Evolutionary conservation across 2,329 filamentous ascomycete genomes (phyloP), one percentile per base, ranked within the genome.

Genomic region (Colletotrichum tropicicola): DNA sequence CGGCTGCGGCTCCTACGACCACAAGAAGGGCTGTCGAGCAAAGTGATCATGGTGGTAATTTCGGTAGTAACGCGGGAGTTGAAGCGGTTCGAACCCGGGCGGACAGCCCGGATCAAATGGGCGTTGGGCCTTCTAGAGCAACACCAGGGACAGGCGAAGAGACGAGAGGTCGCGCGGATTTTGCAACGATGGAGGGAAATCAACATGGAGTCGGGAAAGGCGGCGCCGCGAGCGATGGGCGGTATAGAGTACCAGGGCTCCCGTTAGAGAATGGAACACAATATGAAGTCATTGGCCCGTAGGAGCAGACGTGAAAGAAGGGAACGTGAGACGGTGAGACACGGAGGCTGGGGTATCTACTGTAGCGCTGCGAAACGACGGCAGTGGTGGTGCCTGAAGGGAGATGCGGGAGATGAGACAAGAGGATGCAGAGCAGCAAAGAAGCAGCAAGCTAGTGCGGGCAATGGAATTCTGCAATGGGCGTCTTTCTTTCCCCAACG

Each of bases 21-120:
- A 65, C 47, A 66, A 67, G 8, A 61, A 10, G 56, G 74, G n/a
- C 71, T 76, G 7, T 65, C 70, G 6, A 10, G 17, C 12, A 54
- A 68, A 17, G 68, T 71, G 9, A 62, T 81, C 17, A 67, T 66
- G 44, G 69, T 68, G 32, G 35, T 78, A n/a, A 59, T 73, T 6
- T 56, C 67, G 5, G 60, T 75, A 2, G 61, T 78, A 19, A 70
- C 74, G 4, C 68, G 73, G 9, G 79, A 81, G 59, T 69, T 81
- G 5, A 73, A 75, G 30, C 62, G 64, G 35, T 77, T 78, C 6
- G 66, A 69, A n/a, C 60, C 59, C 21, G 79, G 79, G 3, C 71
- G 77, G 15, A 73, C 68, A 6, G 37, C 60, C 12, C 73, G 77
- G 9, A 55, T 79, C 30, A 32, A 65, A 39, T 78, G 75, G 71